Base-by-base conservation (phyloP, 2,329 filamentous ascomycete genomes). In the Cytospora paraplurivora region DNA sequence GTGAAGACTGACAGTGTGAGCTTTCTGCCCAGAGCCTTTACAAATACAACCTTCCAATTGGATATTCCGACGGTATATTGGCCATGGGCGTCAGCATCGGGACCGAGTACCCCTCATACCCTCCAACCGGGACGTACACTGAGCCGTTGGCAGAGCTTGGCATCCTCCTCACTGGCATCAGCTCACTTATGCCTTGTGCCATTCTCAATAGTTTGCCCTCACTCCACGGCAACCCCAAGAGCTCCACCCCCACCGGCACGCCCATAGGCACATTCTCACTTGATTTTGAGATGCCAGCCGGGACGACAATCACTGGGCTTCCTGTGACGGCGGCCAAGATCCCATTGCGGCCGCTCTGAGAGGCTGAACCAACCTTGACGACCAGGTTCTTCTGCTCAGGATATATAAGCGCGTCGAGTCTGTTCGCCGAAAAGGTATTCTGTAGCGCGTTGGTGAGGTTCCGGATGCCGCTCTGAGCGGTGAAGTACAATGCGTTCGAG, bases 321-420 rank as follows among this genome's bases (percentile, higher is more conserved):
- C 77, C 77, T 6, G 77, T 78, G 63, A 79, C 64, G 15, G 76
- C 77, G 13, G 70, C 81, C 65, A 76, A 69, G 32, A 76, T 74
- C n/a, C 74, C 75, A 67, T 77, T 89, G 2, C 87, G 77, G 1
- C 85, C 85, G n/a, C 75, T 75, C 73, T 89, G 87, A 0, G 79
- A 82, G 0, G 81, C 76, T 0, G 80, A 79, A 3, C 85, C 85
- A 32, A 88, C 72, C 53, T 81, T 79, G 2, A 88, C 85, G 7
- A 87, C 84, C 1, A 89, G 79, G 60, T 87, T 87, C 69, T 81
- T 82, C 69, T 89, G 87, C 70, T 89, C 82, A 0, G 87, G 86
- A 72, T 89, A 89, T 68, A 88, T 81, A 41, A 89, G 68, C 0
- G 82, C 85, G 69, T 87, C 82, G 15, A 89, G 76, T 0, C 72